phyloP scores from a whole-genome alignment of 768 basidiomycete species.

The Mycena olivaceomarginata region DNA sequence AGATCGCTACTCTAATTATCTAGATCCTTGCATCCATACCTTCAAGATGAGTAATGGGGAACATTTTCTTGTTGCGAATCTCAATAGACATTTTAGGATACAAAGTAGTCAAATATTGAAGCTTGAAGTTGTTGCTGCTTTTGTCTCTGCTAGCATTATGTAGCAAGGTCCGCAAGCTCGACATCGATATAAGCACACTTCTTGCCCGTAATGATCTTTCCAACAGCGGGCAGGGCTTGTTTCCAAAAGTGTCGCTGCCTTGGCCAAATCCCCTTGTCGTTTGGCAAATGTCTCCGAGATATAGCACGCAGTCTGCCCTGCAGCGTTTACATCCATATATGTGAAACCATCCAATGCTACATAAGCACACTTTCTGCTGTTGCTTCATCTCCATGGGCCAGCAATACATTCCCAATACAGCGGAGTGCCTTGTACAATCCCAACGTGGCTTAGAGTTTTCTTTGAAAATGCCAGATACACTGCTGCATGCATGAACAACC shows the following conservation, averaged over 20 bases:
- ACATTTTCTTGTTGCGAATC: no score
- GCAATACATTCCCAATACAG: not conserved
- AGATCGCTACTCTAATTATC: no score
- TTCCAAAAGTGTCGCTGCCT: not conserved
- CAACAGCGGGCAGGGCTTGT: not conserved
- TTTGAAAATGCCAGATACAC: not conserved
- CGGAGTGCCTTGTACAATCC: not conserved
- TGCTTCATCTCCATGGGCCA: not conserved
- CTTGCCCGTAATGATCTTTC: no score
- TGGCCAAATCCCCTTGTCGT: not conserved
- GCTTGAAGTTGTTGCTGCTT: no score
- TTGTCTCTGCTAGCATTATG: no score
- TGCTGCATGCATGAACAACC: not conserved
- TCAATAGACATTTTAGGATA: no score
- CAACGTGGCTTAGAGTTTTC: not conserved
- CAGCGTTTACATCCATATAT: slow-evolving; percentile 2
- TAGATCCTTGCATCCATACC: no score
- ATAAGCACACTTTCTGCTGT: not conserved
- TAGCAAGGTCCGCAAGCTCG: no score
- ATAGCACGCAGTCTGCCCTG: slow-evolving; percentile 9
- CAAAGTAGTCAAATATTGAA: no score
- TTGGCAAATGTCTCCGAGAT: slow-evolving; percentile 1
- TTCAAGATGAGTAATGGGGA: no score
- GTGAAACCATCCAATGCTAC: slow-evolving; percentile 16
- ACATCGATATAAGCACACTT: no score